These are phyloP conservation scores for Gossypium thurberi DNA, from an alignment of 345 rosid genomes.

Conservation along the genomic window DNA sequence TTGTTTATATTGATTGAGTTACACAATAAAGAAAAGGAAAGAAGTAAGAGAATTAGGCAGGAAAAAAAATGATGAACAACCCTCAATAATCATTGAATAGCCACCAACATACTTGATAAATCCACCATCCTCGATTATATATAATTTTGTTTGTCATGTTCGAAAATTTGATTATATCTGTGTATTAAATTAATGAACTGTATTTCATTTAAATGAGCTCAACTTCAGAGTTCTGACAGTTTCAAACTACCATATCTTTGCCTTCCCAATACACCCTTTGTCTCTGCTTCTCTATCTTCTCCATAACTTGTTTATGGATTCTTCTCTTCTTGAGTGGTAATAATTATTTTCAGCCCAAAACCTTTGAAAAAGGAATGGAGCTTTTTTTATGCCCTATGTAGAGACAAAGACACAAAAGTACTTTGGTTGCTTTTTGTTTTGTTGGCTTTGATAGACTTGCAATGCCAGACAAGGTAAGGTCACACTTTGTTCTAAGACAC, in stretches of 20 bases:
- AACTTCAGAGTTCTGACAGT: slow-evolving; percentile 12
- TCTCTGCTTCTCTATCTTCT: slow-evolving; percentile 3
- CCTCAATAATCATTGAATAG: slow-evolving; percentile 35
- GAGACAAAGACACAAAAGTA: background rate
- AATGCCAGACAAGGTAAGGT: slow-evolving; percentile 1
- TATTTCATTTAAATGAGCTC: slow-evolving; percentile 34
- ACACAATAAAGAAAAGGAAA: too few relatives aligned
- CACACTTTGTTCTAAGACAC: background rate
- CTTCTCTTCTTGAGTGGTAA: background rate
- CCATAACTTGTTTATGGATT: background rate
- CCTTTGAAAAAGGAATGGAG: background rate
- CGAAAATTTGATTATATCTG: too few relatives aligned
- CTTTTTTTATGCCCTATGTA: slow-evolving; percentile 18
- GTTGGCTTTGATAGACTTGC: slow-evolving; percentile 3
- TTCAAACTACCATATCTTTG: slow-evolving; percentile 17
- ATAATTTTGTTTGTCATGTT: too few relatives aligned
- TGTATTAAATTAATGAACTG: background rate
- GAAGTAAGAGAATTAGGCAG: background rate
- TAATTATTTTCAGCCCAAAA: background rate
- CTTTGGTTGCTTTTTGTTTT: background rate
- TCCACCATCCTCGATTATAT: too few relatives aligned
- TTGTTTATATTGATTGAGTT: too few relatives aligned
- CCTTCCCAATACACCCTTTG: slow-evolving; percentile 13
- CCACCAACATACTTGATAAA: slow-evolving; percentile 10
- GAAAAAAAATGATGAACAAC: background rate